Base-by-base conservation (phyloP, 176 grass and related monocot genomes). In the Zea luxurians region DNA sequence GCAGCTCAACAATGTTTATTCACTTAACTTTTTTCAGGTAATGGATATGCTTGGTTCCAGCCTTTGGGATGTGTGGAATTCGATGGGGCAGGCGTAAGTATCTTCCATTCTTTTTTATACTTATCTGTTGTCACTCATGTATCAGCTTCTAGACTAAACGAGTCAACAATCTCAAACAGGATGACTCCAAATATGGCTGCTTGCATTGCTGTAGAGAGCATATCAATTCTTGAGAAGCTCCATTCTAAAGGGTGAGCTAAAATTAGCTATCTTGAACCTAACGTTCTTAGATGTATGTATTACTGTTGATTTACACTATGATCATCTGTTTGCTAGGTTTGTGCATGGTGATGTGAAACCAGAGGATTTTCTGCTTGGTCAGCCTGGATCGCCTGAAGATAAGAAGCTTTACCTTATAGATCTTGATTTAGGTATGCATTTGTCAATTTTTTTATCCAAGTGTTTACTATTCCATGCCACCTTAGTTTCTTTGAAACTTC, bases 331-430 rank as follows among this genome's bases (percentile, higher is more conserved):
- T 86, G n/a, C 75, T 59, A 98, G 96, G 57, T 99, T 92, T 87
- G 92, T 99, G 76, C 96, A 99, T 88, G 96, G 96, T 87, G 96
- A 99, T 91, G 92, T 99, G 64, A 95, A 99, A 72, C 96, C 96
- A 0, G 96, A 99, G 72, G 95, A 99, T 68, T 99, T 99, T 92
- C 50, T 99, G 41, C 92, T 99, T 81, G 96, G 96, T 79, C 96
- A 91, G 55, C 92, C 92, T 48, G 80, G 89, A 83, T 89, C 96
- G 72, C 74, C 90, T 79, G 89, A 99, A 0, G 92, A 95, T 67
- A 99, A 99, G 80, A 99, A 95, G 76, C 88, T 95, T 85, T 95
- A 85, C 79, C 92, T 99, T 83, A 88, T 99, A 73, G 96, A 99
- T 88, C 96, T 99, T 73, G 96, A 92, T 68, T 86, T 99, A 86